Conservation (phyloP, 768 basidiomycete species). For the Boletellus sp. region DNA sequence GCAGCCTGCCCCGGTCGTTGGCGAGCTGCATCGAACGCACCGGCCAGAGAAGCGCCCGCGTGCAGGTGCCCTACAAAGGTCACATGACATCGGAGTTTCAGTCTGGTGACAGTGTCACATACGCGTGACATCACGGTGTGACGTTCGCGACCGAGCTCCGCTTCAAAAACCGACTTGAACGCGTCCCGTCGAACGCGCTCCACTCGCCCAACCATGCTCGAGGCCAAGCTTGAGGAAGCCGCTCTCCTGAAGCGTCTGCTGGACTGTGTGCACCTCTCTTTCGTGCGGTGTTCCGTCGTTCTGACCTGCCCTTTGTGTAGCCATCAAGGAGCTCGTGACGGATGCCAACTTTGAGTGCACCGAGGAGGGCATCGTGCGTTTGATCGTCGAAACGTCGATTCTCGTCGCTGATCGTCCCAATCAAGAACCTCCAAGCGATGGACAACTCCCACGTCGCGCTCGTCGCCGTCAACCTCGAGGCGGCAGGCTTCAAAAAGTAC, state of each 20-base stretch:
- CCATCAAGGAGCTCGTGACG: constrained; percentile 95
- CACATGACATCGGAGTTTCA: constrained; percentile 8
- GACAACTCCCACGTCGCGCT: constrained; percentile 99
- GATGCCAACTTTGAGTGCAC: constrained; percentile 98
- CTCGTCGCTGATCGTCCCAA: not conserved
- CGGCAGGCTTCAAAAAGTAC: constrained; percentile 78
- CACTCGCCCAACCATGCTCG: constrained; percentile 54
- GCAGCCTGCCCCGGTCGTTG: constrained; percentile 44
- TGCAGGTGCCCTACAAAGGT: no score
- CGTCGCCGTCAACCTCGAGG: constrained; percentile 79
- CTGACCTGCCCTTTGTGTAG: constrained; percentile 39
- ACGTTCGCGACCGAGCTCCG: constrained; percentile 32
- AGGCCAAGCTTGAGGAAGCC: constrained; percentile 88
- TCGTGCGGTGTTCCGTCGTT: not conserved
- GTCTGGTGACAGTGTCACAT: no score
- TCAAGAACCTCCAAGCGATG: constrained; percentile 92
- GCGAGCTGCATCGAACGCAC: constrained; percentile 21
- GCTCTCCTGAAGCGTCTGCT: constrained; percentile 88
- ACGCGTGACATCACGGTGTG: constrained; percentile 28
- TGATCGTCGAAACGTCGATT: not conserved
- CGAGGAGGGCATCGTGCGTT: constrained; percentile 84
- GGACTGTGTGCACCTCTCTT: constrained; percentile 60
- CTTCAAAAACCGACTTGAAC: constrained; percentile 29
- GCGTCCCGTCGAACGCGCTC: constrained; percentile 28
- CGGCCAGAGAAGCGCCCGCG: constrained; percentile 1